A percentile compares a stretch with the other conserved stretches of the same genome.
Conservation (phyloP, 495 filamentous ascomycete genomes). For the Hypoxylon lenormandii region DNA sequence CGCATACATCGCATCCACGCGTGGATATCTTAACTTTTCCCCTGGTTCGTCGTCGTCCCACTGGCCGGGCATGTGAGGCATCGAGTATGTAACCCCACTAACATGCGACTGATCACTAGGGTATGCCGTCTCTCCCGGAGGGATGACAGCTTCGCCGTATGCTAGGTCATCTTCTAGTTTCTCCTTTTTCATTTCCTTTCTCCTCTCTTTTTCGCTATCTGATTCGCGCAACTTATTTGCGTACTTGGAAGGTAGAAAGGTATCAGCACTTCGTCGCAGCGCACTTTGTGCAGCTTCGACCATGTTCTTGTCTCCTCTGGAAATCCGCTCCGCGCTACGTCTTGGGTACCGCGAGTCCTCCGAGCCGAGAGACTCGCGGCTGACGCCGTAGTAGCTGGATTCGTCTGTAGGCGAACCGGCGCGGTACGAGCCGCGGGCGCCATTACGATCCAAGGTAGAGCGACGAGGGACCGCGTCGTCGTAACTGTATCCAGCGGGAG, state of each 20-base stretch:
- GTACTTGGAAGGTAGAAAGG: conserved; percentile 48
- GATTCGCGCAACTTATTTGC: conserved; percentile 37
- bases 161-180: conserved; percentile 61
- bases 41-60: conserved; percentile 64
- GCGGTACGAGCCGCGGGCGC: conserved; percentile 54
- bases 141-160: conserved; percentile 53
- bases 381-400: conserved; percentile 46
- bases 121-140: conserved; percentile 21
- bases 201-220: conserved; percentile 39
- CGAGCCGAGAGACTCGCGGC: conserved; percentile 46
- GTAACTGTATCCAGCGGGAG: conserved; percentile 52
- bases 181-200: conserved; percentile 49
- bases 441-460: conserved; percentile 47
- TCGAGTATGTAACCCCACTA: conserved; percentile 57
- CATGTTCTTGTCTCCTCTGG: conserved; percentile 59
- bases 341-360: conserved; percentile 45
- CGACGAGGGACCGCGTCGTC: conserved; percentile 47
- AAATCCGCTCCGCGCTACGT: conserved; percentile 49
- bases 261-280: conserved; percentile 44
- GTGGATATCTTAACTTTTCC: conserved; percentile 60
- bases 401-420: conserved; percentile 52
- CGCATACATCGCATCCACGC: conserved; percentile 45
- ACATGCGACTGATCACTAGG: conserved; percentile 45
- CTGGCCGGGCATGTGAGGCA: conserved; percentile 52
- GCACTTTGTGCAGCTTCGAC: conserved; percentile 49